Conservation (phyloP, 371 early-diverging fungal genomes). For the Thermomucor indicae-seudaticae region DNA sequence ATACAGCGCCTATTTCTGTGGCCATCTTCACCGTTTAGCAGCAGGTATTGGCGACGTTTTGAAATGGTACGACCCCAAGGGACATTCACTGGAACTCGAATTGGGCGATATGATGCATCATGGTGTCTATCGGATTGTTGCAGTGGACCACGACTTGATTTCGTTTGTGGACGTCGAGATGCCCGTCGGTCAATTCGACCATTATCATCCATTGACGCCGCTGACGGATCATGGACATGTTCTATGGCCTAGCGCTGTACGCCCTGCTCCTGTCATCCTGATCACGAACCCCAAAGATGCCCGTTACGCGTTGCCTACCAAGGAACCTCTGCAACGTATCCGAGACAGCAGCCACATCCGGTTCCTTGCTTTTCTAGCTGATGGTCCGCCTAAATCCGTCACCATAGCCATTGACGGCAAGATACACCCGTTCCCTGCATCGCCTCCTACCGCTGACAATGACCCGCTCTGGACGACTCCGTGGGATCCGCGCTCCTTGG, state of each 20-base stretch:
- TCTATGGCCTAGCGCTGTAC: constrained; percentile 21
- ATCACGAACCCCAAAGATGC: constrained; percentile 90
- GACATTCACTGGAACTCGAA: constrained; percentile 76
- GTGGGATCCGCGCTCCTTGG: constrained; percentile 67
- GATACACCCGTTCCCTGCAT: constrained; percentile 32
- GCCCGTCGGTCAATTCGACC: constrained; percentile 39
- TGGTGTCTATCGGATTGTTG: constrained; percentile 76
- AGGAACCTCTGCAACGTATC: constrained; percentile 70
- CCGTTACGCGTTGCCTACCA: constrained; percentile 61
- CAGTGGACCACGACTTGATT: constrained; percentile 84
- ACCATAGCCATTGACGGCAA: constrained; percentile 45
- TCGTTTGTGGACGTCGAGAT: constrained; percentile 74
- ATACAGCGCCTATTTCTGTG: constrained; percentile 78
- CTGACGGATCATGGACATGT: constrained; percentile 8
- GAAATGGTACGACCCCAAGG: constrained; percentile 55
- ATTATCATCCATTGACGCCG: constrained; percentile 5
- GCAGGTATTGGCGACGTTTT: constrained; percentile 65
- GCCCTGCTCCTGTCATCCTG: constrained; percentile 70
- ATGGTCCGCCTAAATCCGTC: constrained; percentile 38
- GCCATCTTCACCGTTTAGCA: constrained; percentile 81
- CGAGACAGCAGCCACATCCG: constrained; percentile 68
- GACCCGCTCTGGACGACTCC: constrained; percentile 71
- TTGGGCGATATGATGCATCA: constrained; percentile 86
- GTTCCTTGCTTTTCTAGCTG: constrained; percentile 66
- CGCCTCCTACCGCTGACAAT: too few species aligned